These are phyloP conservation scores for Stenocarpella maydis DNA, from an alignment of 2,329 filamentous ascomycete species.

Conservation along the genomic window DNA sequence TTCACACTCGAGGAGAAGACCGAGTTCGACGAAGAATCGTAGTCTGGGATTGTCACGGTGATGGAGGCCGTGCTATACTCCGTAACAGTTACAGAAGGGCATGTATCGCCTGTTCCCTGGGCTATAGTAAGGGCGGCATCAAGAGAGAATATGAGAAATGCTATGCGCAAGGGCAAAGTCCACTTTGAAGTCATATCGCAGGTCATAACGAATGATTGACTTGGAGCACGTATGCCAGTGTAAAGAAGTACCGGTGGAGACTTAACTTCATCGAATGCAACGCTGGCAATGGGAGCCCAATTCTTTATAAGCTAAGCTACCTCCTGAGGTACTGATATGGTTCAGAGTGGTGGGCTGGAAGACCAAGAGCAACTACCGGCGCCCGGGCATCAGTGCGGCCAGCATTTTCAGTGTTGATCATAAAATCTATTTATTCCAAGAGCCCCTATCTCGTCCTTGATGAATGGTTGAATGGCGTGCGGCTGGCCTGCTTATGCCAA, in stretches of 20 bases:
- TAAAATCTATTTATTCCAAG: background rate
- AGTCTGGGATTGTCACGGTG: too few relatives aligned
- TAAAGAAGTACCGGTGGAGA: background rate
- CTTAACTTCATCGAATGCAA: background rate
- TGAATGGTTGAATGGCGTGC: background rate
- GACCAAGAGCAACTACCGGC: conserved; percentile 9
- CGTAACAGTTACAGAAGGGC: too few relatives aligned
- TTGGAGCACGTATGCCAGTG: background rate
- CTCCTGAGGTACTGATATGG: too few relatives aligned
- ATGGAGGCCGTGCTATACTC: too few relatives aligned
- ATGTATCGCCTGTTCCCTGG: too few relatives aligned
- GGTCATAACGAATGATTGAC: background rate
- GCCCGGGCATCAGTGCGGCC: background rate
- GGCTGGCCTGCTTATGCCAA: background rate
- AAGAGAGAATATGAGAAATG: background rate
- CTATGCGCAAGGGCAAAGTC: background rate
- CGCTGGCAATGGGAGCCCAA: background rate
- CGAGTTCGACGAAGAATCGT: too few relatives aligned
- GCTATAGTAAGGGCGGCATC: background rate
- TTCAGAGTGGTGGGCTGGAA: background rate
- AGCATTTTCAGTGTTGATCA: background rate
- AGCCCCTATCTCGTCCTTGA: background rate
- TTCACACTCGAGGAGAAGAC: too few relatives aligned
- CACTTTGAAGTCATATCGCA: background rate
- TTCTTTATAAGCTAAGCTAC: background rate